Conservation (phyloP, 116 monocot species). For the Zostera marina region DNA sequence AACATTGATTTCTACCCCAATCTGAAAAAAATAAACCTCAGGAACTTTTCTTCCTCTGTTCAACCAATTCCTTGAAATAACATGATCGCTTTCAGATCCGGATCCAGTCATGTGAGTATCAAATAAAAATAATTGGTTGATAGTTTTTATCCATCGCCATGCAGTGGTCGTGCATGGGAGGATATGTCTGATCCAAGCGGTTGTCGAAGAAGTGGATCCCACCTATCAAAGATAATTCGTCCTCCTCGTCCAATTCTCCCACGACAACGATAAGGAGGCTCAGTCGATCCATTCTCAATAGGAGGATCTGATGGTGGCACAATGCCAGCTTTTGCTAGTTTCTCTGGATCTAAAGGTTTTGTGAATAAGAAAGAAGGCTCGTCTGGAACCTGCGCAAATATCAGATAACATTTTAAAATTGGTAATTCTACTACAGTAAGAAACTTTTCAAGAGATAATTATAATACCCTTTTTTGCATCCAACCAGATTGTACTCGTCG, state of each 20-base stretch:
- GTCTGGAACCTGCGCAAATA: conserved; percentile 39
- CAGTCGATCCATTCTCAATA: conserved; percentile 37
- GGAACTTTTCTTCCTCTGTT: too few relatives aligned
- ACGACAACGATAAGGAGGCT: conserved; percentile 41
- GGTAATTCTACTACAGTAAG: not conserved
- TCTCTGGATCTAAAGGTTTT: conserved; percentile 48
- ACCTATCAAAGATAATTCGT: conserved; percentile 85
- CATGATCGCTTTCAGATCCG: too few relatives aligned
- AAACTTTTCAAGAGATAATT: not conserved
- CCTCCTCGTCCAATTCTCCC: conserved; percentile 93
- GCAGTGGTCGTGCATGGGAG: conserved; percentile 1
- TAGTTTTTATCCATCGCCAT: conserved; percentile 5
- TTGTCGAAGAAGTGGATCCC: conserved; percentile 14
- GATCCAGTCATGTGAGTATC: not conserved
- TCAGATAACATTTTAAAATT: not conserved
- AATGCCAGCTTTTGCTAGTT: conserved; percentile 53
- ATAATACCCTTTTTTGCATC: conserved; percentile 36
- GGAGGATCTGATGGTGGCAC: conserved; percentile 48
- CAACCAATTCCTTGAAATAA: too few relatives aligned
- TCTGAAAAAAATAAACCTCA: too few relatives aligned
- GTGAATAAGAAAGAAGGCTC: conserved; percentile 76
- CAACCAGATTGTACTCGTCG: conserved; percentile 31
- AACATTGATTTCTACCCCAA: too few relatives aligned
- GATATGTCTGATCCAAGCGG: conserved; percentile 9
- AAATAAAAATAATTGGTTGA: not conserved